Percentiles rank a stretch among this genome's conserved stretches.
phyloP scores from a whole-genome alignment of 2,329 filamentous ascomycete species.

The Aspergillus ochraceus region DNA sequence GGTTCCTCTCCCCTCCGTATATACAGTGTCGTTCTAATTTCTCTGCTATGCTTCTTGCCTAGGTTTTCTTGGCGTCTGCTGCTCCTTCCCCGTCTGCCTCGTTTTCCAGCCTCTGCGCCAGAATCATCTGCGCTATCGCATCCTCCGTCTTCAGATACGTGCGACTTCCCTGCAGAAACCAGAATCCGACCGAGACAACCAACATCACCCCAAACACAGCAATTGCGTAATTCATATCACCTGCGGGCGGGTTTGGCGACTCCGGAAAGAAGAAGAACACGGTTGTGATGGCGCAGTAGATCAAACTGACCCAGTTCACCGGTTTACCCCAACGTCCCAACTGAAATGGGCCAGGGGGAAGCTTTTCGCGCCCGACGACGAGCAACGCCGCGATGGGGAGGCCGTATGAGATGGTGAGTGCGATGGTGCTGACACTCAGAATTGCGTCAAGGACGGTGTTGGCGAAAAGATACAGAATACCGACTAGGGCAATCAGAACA shows the following conservation, averaged over 20 bases:
- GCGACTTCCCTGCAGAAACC: constrained; percentile 49
- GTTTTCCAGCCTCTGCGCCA: constrained; percentile 24
- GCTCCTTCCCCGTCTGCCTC: constrained; percentile 2
- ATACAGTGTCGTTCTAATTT: neutral
- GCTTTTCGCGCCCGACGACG: constrained; percentile 53
- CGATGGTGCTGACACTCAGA: constrained; percentile 58
- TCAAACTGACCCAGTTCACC: constrained; percentile 51
- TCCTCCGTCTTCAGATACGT: constrained; percentile 37
- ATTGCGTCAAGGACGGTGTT: constrained; percentile 56
- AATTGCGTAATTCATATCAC: constrained; percentile 60
- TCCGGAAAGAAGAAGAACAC: constrained; percentile 58
- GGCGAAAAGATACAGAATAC: constrained; percentile 58
- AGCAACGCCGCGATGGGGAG: constrained; percentile 54
- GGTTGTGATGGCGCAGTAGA: constrained; percentile 54
- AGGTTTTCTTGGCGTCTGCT: neutral
- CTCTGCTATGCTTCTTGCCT: neutral
- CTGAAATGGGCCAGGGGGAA: constrained; percentile 48
- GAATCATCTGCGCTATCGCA: constrained; percentile 26
- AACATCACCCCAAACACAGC: constrained; percentile 59
- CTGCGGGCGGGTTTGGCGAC: constrained; percentile 43
- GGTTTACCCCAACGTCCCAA: constrained; percentile 46
- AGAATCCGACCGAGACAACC: constrained; percentile 51
- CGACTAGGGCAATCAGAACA: constrained; percentile 48
- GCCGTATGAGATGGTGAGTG: constrained; percentile 54
- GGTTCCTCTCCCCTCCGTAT: neutral